phyloP scores from a whole-genome alignment of 2,329 filamentous ascomycete species.

The Aspergillus quadricinctus region DNA sequence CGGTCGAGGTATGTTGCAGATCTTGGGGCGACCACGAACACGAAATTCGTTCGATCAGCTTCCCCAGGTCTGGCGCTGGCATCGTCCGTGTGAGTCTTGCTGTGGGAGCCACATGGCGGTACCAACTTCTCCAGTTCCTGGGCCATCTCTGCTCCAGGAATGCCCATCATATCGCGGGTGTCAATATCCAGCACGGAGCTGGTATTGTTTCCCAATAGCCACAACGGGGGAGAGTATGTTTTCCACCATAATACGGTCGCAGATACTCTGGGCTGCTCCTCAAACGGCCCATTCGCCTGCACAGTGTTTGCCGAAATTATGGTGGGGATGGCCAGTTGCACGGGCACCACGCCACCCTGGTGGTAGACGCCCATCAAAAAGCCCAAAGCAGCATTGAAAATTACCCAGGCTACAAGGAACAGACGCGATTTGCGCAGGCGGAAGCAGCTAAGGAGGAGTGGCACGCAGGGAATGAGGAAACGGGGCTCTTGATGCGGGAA shows the following conservation, averaged over 20 bases:
- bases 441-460: slow-evolving; percentile 48
- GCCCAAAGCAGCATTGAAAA: slow-evolving; percentile 48
- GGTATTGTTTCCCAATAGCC: slow-evolving; percentile 43
- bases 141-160: slow-evolving; percentile 39
- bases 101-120: slow-evolving; percentile 25
- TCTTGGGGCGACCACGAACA: slow-evolving; percentile 44
- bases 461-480: slow-evolving; percentile 49
- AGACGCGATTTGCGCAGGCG: slow-evolving; percentile 36
- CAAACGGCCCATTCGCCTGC: slow-evolving; percentile 3
- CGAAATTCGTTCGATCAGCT: slow-evolving; percentile 15
- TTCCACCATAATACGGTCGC: slow-evolving; percentile 52
- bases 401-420: slow-evolving; percentile 44
- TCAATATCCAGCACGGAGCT: slow-evolving; percentile 29
- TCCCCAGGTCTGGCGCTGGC: background rate
- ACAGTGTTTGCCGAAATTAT: slow-evolving; percentile 29
- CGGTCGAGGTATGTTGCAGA: slow-evolving; percentile 42
- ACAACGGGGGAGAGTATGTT: slow-evolving; percentile 50
- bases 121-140: slow-evolving; percentile 32
- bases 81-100: slow-evolving; percentile 6
- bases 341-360: slow-evolving; percentile 50
- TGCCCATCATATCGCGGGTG: slow-evolving; percentile 48
- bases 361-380: slow-evolving; percentile 51
- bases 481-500: slow-evolving; percentile 51
- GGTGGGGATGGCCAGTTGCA: slow-evolving; percentile 44
- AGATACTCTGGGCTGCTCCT: slow-evolving; percentile 9